phyloP scores from a whole-genome alignment of 176 grass and related monocot genomes.

The Tillandsia leiboldiana region DNA sequence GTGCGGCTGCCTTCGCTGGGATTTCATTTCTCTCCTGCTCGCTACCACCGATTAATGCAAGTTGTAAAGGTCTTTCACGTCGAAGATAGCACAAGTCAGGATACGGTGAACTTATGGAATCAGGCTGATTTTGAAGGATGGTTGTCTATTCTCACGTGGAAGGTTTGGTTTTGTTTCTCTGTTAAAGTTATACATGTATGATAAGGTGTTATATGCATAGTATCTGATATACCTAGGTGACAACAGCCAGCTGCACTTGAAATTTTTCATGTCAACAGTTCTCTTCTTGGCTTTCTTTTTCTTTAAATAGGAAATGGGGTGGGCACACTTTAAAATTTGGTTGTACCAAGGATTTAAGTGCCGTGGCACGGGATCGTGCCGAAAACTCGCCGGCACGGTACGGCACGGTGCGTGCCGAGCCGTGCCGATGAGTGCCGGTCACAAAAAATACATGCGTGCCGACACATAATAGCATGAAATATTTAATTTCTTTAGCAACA shows the following conservation, averaged over 20 bases:
- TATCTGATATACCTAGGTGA: background rate
- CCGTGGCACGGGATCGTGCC: too few species aligned
- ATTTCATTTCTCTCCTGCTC: conserved; percentile 93
- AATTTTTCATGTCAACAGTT: too few species aligned
- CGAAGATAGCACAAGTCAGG: conserved; percentile 33
- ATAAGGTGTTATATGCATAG: background rate
- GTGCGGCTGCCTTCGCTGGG: conserved; percentile 83
- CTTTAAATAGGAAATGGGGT: too few species aligned
- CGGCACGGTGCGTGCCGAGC: too few species aligned
- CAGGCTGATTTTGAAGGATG: conserved; percentile 92
- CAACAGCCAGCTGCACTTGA: background rate
- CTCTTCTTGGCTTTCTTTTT: too few species aligned
- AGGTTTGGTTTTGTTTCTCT: conserved; percentile 56
- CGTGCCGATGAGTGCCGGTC: too few species aligned
- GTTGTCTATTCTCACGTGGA: conserved; percentile 86
- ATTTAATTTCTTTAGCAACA: too few species aligned
- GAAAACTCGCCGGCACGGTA: too few species aligned
- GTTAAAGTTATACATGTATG: background rate
- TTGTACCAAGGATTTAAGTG: too few species aligned
- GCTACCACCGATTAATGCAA: conserved; percentile 92
- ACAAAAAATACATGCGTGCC: too few species aligned
- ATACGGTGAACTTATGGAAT: conserved; percentile 59
- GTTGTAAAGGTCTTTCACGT: conserved; percentile 77
- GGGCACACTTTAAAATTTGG: too few species aligned
- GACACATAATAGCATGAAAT: too few species aligned